These are phyloP conservation scores for Myxozyma udenii DNA, from an alignment of 805 yeast species.

Conservation along the genomic window DNA sequence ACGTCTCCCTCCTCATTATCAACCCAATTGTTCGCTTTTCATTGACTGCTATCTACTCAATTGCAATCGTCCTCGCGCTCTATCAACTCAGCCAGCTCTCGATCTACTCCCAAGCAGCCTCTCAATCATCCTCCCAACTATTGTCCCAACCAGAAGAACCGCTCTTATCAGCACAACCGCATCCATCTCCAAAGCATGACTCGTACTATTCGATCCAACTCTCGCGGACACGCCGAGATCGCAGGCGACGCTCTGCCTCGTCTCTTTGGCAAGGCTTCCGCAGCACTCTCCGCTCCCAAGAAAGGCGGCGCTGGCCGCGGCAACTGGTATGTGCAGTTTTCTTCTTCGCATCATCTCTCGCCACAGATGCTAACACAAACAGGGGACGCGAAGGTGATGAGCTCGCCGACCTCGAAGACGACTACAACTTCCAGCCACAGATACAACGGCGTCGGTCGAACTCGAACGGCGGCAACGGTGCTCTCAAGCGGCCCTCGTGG, in stretches of 20 bases:
- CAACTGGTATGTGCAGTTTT: slow-evolving; percentile 28
- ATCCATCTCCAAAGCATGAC: slow-evolving; percentile 13
- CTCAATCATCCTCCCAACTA: too few relatives aligned
- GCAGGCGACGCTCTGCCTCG: slow-evolving; percentile 24
- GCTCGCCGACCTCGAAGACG: slow-evolving; percentile 30
- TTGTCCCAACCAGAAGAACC: too few relatives aligned
- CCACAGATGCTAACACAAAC: background rate
- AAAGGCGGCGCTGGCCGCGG: slow-evolving; percentile 34
- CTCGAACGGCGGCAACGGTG: slow-evolving; percentile 29
- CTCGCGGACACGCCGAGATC: slow-evolving; percentile 9
- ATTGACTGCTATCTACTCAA: too few relatives aligned
- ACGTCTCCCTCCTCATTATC: background rate
- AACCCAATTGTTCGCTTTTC: too few relatives aligned
- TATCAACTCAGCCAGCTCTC: too few relatives aligned
- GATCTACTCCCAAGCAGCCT: too few relatives aligned
- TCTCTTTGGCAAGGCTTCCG: slow-evolving; percentile 29
- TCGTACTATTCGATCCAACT: slow-evolving; percentile 25
- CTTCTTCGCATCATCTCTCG: background rate
- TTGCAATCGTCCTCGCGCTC: background rate
- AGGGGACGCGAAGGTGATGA: slow-evolving; percentile 34
- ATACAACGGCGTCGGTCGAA: slow-evolving; percentile 32
- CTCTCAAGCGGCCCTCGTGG: slow-evolving; percentile 24
- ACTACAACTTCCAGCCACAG: slow-evolving; percentile 29
- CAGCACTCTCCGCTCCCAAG: slow-evolving; percentile 20
- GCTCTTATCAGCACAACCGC: background rate